Evolutionary conservation across 176 grass and related monocot species (phyloP).

Genomic region (Stipa capillata): DNA sequence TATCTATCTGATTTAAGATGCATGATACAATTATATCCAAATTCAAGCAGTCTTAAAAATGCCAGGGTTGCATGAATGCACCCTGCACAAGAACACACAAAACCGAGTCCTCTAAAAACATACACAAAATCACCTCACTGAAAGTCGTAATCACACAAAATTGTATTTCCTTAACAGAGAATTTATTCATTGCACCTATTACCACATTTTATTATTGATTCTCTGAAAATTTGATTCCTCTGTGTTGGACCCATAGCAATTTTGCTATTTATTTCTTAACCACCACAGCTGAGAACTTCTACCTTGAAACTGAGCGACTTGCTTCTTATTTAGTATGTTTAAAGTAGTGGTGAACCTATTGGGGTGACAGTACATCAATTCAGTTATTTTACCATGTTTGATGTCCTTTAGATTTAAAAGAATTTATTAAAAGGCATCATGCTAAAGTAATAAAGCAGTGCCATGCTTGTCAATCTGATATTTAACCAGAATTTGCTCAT

Average conservation of each 20-base stretch:
- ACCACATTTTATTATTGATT: not conserved
- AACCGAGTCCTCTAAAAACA: not conserved
- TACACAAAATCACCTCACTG: not conserved
- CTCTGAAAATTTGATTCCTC: not conserved
- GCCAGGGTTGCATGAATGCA: not conserved
- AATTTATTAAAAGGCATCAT: not conserved
- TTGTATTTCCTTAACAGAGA: not conserved
- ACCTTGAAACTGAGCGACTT: not conserved
- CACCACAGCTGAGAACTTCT: not conserved
- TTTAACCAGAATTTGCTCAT: not conserved
- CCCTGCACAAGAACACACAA: not conserved
- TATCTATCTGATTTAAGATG: not conserved
- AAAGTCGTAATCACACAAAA: not conserved
- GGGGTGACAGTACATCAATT: not conserved
- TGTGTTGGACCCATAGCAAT: not conserved
- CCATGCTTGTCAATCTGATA: not conserved
- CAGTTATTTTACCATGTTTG: not conserved
- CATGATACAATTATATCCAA: not conserved
- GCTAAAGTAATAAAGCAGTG: not conserved
- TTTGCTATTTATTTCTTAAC: slow-evolving; percentile 4
- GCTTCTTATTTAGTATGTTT: not conserved
- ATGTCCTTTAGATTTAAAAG: not conserved
- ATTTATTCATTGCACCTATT: not conserved
- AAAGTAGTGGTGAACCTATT: not conserved
- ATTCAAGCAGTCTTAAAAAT: not conserved